Evolutionary conservation across 768 basidiomycete species (phyloP).

Genomic region (Auricularia sp.): DNA sequence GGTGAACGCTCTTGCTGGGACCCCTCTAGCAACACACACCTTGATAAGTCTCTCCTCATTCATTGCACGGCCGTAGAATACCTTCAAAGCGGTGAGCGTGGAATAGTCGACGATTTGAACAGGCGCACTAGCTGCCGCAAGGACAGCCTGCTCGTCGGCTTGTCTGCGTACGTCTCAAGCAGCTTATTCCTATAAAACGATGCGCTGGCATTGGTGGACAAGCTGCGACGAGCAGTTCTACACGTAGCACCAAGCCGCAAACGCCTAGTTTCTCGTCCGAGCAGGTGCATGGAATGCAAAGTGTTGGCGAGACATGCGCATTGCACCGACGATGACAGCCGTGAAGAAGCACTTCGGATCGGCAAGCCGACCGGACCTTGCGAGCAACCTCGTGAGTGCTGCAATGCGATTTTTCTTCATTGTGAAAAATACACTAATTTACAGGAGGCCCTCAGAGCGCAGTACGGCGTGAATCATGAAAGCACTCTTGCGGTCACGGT

Average conservation of each 20-base stretch:
- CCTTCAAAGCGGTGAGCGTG: slow-evolving; percentile 30
- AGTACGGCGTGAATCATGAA: slow-evolving; percentile 71
- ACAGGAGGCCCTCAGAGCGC: slow-evolving; percentile 60
- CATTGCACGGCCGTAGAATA: slow-evolving; percentile 81
- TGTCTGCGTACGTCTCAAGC: slow-evolving; percentile 69
- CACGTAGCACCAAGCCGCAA: background rate
- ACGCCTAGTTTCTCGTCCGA: background rate
- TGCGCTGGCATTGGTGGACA: background rate
- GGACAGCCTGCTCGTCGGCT: slow-evolving; percentile 59
- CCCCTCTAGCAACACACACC: slow-evolving; percentile 26
- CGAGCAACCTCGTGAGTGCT: background rate
- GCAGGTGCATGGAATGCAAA: background rate
- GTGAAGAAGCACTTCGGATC: background rate
- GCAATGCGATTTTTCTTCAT: background rate
- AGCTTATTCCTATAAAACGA: slow-evolving; percentile 75
- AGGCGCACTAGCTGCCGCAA: slow-evolving; percentile 63
- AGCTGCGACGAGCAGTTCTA: background rate
- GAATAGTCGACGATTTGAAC: background rate
- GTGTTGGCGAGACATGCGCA: background rate
- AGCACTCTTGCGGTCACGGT: slow-evolving; percentile 69
- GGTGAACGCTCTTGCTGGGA: background rate
- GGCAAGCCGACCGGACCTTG: background rate
- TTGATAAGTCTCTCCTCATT: slow-evolving; percentile 68
- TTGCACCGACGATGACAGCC: background rate
- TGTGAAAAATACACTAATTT: background rate